A percentile compares a stretch with the other conserved stretches of the same genome.
Evolutionary conservation across 202 grass and related monocot genomes (phyloP).

Genomic region (Dendrocalamus latiflorus): DNA sequence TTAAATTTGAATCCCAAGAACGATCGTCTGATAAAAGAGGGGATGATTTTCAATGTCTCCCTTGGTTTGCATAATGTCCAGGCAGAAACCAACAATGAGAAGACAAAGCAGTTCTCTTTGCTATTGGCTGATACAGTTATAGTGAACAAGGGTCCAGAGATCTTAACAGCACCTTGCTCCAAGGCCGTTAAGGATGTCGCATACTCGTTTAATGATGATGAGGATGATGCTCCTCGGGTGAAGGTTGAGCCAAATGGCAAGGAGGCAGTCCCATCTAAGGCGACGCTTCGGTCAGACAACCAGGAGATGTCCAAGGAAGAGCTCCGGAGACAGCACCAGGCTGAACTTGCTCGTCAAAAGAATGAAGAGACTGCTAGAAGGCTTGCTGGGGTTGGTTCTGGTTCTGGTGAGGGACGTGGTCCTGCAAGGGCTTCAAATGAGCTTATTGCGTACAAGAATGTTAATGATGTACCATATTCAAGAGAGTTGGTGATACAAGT

Average conservation of each 20-base stretch:
- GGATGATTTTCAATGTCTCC: constrained; percentile 78
- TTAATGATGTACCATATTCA: constrained; percentile 62
- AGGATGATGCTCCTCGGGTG: constrained; percentile 30
- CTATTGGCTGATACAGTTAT: constrained; percentile 71
- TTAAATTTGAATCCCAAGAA: constrained; percentile 68
- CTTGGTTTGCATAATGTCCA: constrained; percentile 73
- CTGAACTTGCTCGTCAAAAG: constrained; percentile 89
- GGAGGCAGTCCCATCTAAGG: constrained; percentile 45
- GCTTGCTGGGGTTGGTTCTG: constrained; percentile 66
- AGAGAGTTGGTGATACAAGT: constrained; percentile 81
- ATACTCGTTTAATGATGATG: constrained; percentile 76
- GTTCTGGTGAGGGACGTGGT: constrained; percentile 55
- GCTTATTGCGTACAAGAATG: constrained; percentile 77
- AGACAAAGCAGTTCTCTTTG: constrained; percentile 67
- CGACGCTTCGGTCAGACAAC: constrained; percentile 73
- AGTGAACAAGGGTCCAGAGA: constrained; percentile 53
- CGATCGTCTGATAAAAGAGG: constrained; percentile 45
- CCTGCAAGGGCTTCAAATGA: constrained; percentile 50
- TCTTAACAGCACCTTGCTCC: constrained; percentile 62
- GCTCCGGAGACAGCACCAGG: constrained; percentile 71
- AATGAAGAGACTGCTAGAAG: constrained; percentile 88
- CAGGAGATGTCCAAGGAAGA: constrained; percentile 94
- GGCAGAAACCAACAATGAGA: constrained; percentile 51
- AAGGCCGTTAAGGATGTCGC: constrained; percentile 72
- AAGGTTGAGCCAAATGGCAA: constrained; percentile 7